Base-by-base conservation (phyloP, 306 rosid species). In the Echinosophora koreensis region DNA sequence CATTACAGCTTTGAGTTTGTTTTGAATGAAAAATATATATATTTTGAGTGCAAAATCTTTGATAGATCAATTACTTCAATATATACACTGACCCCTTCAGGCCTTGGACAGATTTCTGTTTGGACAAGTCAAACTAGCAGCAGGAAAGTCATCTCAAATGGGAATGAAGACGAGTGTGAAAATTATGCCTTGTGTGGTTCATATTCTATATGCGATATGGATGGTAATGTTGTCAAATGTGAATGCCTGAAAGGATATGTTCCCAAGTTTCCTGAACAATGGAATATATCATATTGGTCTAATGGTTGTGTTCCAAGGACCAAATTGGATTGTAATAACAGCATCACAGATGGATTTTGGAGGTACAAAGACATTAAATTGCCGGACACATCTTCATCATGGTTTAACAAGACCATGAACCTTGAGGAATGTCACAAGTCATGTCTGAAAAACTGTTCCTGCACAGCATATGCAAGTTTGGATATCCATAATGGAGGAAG, bases 361-460 rank as follows among this genome's bases (percentile, higher is more conserved):
- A 41, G 2, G 17, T 73, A 73, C n/a, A 35, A 49, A 3, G 0
- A 3, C 17, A 5, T 74, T 50, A 74, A 74, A 34, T 2, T 74
- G 8, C 79, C 79, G 61, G 79, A 74, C 15, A 61, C 79, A 4
- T 60, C 70, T 46, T 74, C 50, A 1, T 61, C 71, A 16, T 16
- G 50, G 79, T 74, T 0, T 35, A 50, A 6, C 6, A 52, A 3
- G 42, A 76, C 47, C 64, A 71, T 18, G 69, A 41, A 47, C 34
- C 71, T 32, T 34, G 55, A 58, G 34, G 80, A 78, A 18, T 83
- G 80, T 15, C 28, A 32, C 8, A 28, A 28, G 5, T 22, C 12
- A 1, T 83, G 87, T 37, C 42, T 57, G 13, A 34, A 68, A 0
- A 74, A 69, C 49, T 83, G 83, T 12, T 78, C 83, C 0, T 73